These are phyloP conservation scores for Recurvomyces mirabilis DNA, from an alignment of 495 filamentous ascomycete genomes.

Conservation along the genomic window DNA sequence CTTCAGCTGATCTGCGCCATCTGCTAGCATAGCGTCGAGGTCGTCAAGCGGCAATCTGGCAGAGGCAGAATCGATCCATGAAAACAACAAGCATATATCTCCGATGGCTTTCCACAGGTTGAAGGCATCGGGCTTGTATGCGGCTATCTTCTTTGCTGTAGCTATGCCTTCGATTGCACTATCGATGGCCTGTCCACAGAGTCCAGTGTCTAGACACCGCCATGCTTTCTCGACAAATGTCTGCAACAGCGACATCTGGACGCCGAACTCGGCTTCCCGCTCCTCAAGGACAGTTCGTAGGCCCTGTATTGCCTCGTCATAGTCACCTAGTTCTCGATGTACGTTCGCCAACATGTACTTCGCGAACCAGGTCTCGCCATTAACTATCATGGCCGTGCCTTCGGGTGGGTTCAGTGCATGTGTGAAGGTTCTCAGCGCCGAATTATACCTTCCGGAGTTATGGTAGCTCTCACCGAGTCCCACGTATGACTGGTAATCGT, in stretches of 20 bases:
- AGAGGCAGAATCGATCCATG: slow-evolving; percentile 56
- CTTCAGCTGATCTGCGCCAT: slow-evolving; percentile 38
- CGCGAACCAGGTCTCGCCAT: slow-evolving; percentile 73
- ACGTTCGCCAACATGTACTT: slow-evolving; percentile 97
- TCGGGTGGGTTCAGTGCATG: slow-evolving; percentile 64
- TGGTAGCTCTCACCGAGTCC: slow-evolving; percentile 94
- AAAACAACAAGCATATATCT: slow-evolving; percentile 79
- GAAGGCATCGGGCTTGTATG: slow-evolving; percentile 55
- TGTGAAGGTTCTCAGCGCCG: slow-evolving; percentile 81
- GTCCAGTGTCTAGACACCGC: slow-evolving; percentile 63
- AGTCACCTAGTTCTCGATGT: slow-evolving; percentile 78
- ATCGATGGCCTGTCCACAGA: slow-evolving; percentile 68
- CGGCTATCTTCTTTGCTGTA: slow-evolving; percentile 41
- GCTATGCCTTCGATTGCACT: slow-evolving; percentile 50
- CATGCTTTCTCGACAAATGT: slow-evolving; percentile 71
- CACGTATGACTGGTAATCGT: slow-evolving; percentile 90
- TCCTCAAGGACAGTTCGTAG: slow-evolving; percentile 59
- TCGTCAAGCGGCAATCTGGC: slow-evolving; percentile 45
- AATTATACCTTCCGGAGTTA: slow-evolving; percentile 81
- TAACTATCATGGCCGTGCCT: slow-evolving; percentile 34
- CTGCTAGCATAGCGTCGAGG: slow-evolving; percentile 45
- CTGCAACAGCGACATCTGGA: slow-evolving; percentile 75
- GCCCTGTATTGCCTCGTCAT: slow-evolving; percentile 63
- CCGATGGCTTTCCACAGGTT: slow-evolving; percentile 90
- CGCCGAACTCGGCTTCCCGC: slow-evolving; percentile 68